Percentiles rank a stretch among this genome's conserved stretches.
Conservation (phyloP, 1,284 basidiomycete genomes). For the Austroboletus novae-zelandiae region DNA sequence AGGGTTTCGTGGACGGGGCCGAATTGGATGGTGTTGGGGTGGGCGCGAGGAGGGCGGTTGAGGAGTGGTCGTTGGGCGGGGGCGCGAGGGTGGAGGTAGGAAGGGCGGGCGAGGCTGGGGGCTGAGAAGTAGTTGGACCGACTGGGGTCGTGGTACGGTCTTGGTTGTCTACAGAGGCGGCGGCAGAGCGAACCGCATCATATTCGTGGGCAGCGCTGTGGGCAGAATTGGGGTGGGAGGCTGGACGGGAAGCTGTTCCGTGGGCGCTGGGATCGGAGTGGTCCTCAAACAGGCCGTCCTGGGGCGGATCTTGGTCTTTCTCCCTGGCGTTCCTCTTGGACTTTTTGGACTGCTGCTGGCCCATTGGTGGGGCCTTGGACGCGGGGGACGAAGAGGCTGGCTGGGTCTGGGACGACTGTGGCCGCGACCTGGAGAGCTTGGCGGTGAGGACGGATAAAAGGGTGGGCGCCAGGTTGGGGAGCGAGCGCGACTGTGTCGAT, state of each 20-base stretch:
- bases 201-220: constrained; percentile 35
- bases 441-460: constrained; percentile 72
- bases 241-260: constrained; percentile 36
- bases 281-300: constrained; percentile 33
- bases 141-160: constrained; percentile 37
- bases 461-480: constrained; percentile 71
- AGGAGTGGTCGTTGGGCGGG: constrained; percentile 31
- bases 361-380: constrained; percentile 52
- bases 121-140: constrained; percentile 32
- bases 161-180: constrained; percentile 46
- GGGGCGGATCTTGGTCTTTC: constrained; percentile 45
- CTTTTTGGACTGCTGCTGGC: constrained; percentile 79
- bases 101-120: constrained; percentile 23
- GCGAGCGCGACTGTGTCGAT: constrained; percentile 31
- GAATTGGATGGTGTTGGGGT: constrained; percentile 29
- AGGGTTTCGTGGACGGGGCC: constrained; percentile 40
- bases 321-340: constrained; percentile 66
- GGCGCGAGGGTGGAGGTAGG: constrained; percentile 30
- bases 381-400: constrained; percentile 31
- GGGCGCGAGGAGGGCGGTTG: constrained; percentile 25
- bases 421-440: constrained; percentile 63
- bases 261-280: constrained; percentile 33
- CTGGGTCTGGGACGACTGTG: constrained; percentile 58
- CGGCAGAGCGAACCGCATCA: constrained; percentile 39
- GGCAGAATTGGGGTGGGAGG: constrained; percentile 35